phyloP scores from a whole-genome alignment of 129 eudicot genomes.

The carrot (Daucus carota) region DH1_v3.0 NC_030384.2:49772501-49773000 shows the following conservation, averaged over 20 bases:
- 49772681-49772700: constrained; percentile 44
- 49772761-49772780: constrained; percentile 46
- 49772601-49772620: constrained; percentile 15
- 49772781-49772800: constrained; percentile 50
- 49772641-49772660: no score
- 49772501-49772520: constrained; percentile 51
- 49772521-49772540: constrained; percentile 48
- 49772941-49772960: background rate
- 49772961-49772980: background rate
- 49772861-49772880: background rate
- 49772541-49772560: constrained; percentile 66
- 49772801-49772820: constrained; percentile 69
- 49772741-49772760: constrained; percentile 13
- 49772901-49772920: background rate
- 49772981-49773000: background rate
- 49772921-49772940: background rate
- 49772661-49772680: constrained; percentile 45
- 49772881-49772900: background rate
- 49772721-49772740: background rate
- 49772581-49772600: constrained; percentile 16
- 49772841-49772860: constrained; percentile 19
- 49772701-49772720: constrained; percentile 6
- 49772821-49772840: constrained; percentile 68
- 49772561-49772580: constrained; percentile 66
- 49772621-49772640: background rate